These are phyloP conservation scores for Suhomyces tanzawaensis DNA, from an alignment of 805 yeast genomes.

Conservation along the genomic window DNA sequence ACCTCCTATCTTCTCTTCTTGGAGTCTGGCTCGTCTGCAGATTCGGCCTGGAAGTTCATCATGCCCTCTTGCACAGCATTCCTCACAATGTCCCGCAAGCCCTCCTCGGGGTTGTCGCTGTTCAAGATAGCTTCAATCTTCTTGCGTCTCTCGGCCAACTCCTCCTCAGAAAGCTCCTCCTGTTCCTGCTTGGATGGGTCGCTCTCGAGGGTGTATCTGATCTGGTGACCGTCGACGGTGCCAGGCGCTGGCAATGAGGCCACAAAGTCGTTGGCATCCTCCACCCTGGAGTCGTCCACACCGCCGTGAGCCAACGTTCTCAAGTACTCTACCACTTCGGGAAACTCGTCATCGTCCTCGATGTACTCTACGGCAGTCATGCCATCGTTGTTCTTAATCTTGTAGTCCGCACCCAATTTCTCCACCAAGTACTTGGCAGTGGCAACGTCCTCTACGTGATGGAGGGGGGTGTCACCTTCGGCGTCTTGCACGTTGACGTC, in stretches of 20 bases:
- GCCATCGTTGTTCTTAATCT: slow-evolving; percentile 66
- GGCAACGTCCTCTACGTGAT: slow-evolving; percentile 72
- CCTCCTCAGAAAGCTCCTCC: slow-evolving; percentile 42
- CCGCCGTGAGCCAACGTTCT: slow-evolving; percentile 38
- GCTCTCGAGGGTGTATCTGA: slow-evolving; percentile 55
- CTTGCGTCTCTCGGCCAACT: slow-evolving; percentile 54
- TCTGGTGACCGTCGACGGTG: slow-evolving; percentile 44
- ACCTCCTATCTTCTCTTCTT: slow-evolving; percentile 31
- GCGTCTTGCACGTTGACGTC: slow-evolving; percentile 77
- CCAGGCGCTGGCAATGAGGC: slow-evolving; percentile 37
- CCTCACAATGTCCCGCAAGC: slow-evolving; percentile 63
- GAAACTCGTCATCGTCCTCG: slow-evolving; percentile 82
- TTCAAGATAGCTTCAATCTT: slow-evolving; percentile 68
- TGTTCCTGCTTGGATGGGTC: slow-evolving; percentile 33
- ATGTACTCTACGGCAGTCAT: slow-evolving; percentile 70
- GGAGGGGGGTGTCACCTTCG: slow-evolving; percentile 96
- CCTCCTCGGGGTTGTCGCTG: slow-evolving; percentile 81
- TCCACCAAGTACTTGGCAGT: slow-evolving; percentile 69
- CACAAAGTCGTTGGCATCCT: slow-evolving; percentile 17
- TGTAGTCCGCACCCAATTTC: slow-evolving; percentile 64
- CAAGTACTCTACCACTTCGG: slow-evolving; percentile 71
- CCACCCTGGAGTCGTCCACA: slow-evolving; percentile 13
- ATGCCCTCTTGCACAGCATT: slow-evolving; percentile 63
- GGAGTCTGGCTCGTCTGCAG: slow-evolving; percentile 21
- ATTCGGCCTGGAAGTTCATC: slow-evolving; percentile 24